Evolutionary conservation across 1,284 basidiomycete species (phyloP), one percentile per base, ranked within the genome.

Genomic region (Puccinia novopanici): DNA sequence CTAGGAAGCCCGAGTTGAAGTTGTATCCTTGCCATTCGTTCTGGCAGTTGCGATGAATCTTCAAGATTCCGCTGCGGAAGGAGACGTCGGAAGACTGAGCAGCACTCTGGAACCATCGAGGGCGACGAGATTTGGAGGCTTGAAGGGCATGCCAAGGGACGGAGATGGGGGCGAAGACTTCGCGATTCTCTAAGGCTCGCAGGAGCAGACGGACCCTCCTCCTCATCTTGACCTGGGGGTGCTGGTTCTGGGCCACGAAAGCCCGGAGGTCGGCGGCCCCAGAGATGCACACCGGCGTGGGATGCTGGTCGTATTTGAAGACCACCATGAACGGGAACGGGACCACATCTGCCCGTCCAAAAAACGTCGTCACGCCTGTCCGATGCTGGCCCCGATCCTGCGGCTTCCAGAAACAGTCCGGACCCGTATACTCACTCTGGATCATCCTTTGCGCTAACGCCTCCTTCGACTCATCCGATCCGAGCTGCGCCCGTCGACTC

Each of bases 271-370:
- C 89, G 0, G 86, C 83, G 0, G 89, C 82, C 45, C 88, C 87
- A 22, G 86, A 87, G 19, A 93, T 84, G 8, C 89, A 87, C 0
- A 88, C 85, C 57, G 88, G 85, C 1, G 87, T 86, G 0, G 90
- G 42, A 24, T 79, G 90, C 80, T 91, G 88, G 82, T 94, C 92
- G 83, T 92, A 93, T 12, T 89, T 89, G 42, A 94, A 88, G 67
- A 92, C 89, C 75, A 92, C 85, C 0, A 90, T 90, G 2, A 90
- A 92, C 15, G 91, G 92, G 84, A 92, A 94, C n/a, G 90, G 92
- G 78, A 91, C 89, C 88, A 90, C 91, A 89, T 90, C 93, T 52
- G 90, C 89, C 83, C 91, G 91, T 50, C 92, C 92, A 84, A 92
- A 92, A 84, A 87, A 89, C 68, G 87, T 88, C 0, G 87, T 88